Evolutionary conservation across 2,329 filamentous ascomycete genomes (phyloP).

Genomic region (Taxawa tesnikishii): DNA sequence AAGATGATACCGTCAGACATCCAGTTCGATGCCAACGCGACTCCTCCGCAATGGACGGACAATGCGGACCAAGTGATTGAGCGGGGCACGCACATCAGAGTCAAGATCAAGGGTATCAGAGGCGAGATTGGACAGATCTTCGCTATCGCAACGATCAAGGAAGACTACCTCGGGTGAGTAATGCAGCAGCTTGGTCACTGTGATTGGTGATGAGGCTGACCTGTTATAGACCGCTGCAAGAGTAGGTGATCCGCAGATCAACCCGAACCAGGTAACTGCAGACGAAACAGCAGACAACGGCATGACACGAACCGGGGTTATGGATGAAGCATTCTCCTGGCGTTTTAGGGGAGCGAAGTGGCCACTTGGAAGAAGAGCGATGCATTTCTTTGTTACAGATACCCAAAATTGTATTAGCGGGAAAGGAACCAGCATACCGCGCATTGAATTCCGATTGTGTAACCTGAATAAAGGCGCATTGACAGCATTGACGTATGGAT

Average conservation of each 20-base stretch:
- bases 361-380: background rate
- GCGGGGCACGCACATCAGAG: slow-evolving; percentile 80
- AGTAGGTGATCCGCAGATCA: too few relatives aligned
- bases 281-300: background rate
- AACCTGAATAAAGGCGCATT: too few relatives aligned
- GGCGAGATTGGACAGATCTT: slow-evolving; percentile 92
- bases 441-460: too few relatives aligned
- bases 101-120: slow-evolving; percentile 89
- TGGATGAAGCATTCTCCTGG: background rate
- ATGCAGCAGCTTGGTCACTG: background rate
- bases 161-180: slow-evolving; percentile 31
- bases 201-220: background rate
- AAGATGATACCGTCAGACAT: slow-evolving; percentile 85
- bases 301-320: background rate
- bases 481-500: too few relatives aligned
- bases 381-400: background rate
- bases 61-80: slow-evolving; percentile 91
- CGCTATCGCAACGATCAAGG: slow-evolving; percentile 95
- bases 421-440: background rate
- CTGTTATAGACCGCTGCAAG: too few relatives aligned
- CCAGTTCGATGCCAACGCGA: slow-evolving; percentile 90
- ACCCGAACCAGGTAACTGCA: background rate
- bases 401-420: background rate
- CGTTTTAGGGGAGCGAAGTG: background rate
- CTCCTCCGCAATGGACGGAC: slow-evolving; percentile 93